These are phyloP conservation scores for Chrysoporthe austroafricana DNA, from an alignment of 2,329 filamentous ascomycete genomes.

Conservation along the genomic window DNA sequence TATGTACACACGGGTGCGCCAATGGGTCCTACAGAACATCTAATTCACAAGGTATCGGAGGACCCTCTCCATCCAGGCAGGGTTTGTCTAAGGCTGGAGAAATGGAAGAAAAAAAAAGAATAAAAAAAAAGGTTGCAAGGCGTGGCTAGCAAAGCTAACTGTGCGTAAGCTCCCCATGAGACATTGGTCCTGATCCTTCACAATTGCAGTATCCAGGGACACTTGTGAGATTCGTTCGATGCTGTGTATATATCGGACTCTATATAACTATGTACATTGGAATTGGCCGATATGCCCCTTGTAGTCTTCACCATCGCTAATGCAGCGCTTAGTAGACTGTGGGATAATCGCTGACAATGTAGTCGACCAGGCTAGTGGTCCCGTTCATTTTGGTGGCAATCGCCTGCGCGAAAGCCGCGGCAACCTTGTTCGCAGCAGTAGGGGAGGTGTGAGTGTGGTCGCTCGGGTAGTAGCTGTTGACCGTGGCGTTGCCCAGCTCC, in stretches of 20 bases:
- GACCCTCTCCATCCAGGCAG: too few species aligned
- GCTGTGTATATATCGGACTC: background rate
- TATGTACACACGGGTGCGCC: too few species aligned
- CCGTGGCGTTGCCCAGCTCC: constrained; percentile 48
- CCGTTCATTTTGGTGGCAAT: constrained; percentile 34
- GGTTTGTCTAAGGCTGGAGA: too few species aligned
- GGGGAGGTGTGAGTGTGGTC: constrained; percentile 66
- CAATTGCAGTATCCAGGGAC: background rate
- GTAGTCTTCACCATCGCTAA: background rate
- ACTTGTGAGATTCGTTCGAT: background rate
- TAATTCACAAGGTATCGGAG: too few species aligned
- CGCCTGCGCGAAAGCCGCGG: constrained; percentile 61
- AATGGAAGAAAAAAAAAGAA: too few species aligned
- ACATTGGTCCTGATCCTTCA: too few species aligned
- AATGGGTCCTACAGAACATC: too few species aligned
- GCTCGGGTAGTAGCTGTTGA: constrained; percentile 55
- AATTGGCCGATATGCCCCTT: background rate
- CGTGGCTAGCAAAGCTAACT: background rate
- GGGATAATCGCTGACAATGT: constrained; percentile 32
- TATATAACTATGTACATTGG: background rate
- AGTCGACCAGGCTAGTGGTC: constrained; percentile 35
- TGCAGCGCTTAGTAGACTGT: constrained; percentile 30
- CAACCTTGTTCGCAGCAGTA: constrained; percentile 56
- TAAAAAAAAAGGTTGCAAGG: too few species aligned
- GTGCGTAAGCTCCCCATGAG: too few species aligned